A percentile compares a stretch with the other conserved stretches of the same genome.
phyloP scores from a whole-genome alignment of 2,329 filamentous ascomycete genomes.

The Scortechinia acanthostroma region DNA sequence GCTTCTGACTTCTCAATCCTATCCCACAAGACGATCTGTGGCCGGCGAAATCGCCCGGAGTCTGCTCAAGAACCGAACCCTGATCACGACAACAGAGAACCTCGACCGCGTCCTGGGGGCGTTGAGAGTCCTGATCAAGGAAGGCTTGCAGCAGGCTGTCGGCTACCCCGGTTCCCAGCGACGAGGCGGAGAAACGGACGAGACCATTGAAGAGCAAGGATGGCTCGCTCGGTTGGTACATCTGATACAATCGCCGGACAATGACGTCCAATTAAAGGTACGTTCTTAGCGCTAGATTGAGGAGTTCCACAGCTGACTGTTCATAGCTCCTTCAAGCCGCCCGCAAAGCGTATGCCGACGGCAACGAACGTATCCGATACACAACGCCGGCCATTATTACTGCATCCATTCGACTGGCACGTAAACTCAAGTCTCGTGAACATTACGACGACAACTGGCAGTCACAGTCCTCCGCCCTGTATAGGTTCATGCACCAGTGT shows the following conservation, averaged over 20 bases:
- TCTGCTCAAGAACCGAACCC: slow-evolving; percentile 59
- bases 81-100: slow-evolving; percentile 54
- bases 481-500: slow-evolving; percentile 67
- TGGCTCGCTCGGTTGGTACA: slow-evolving; percentile 70
- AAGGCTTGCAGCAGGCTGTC: slow-evolving; percentile 57
- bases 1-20: slow-evolving; percentile 62
- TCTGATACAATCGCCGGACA: slow-evolving; percentile 57
- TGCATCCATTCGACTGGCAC: slow-evolving; percentile 60
- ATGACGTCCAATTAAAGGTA: slow-evolving; percentile 58
- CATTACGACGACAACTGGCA: slow-evolving; percentile 71
- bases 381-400: slow-evolving; percentile 68
- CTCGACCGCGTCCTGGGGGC: slow-evolving; percentile 64
- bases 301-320: too few species aligned
- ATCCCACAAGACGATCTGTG: slow-evolving; percentile 63
- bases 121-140: slow-evolving; percentile 64
- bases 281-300: neutral
- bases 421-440: slow-evolving; percentile 63
- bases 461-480: slow-evolving; percentile 60
- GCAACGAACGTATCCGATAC: slow-evolving; percentile 68
- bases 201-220: slow-evolving; percentile 71
- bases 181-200: slow-evolving; percentile 63
- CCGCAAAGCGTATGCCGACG: slow-evolving; percentile 61
- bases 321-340: slow-evolving; percentile 57
- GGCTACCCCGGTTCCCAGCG: slow-evolving; percentile 62
- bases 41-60: slow-evolving; percentile 62